Base-by-base conservation (phyloP, 225 moss, liverwort and hornwort species). In the Pleurozium schreberi region DNA sequence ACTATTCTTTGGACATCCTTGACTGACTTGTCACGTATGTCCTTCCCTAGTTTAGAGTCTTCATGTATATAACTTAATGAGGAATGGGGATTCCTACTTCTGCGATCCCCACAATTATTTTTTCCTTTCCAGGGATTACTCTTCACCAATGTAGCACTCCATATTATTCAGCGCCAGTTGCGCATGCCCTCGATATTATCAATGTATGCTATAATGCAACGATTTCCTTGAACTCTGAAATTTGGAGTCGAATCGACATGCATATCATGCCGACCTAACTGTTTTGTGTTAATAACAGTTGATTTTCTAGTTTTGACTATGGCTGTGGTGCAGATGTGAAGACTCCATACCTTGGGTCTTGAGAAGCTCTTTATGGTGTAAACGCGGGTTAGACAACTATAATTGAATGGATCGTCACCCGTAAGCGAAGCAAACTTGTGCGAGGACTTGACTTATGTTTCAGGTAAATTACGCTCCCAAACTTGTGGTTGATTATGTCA, bases 1-100 rank as follows among this genome's bases (percentile, higher is more conserved):
- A 55, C 89, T 85, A 92, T 94, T 92, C 89, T 91, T 92, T 91
- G 92, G 87, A 89, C 88, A 90, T 90, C 70, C 89, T 85, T 84
- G 92, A 87, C 80, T 43, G 67, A 69, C 83, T 89, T 36, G 87
- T 92, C 89, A 89, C 68, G 40, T 85, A 69, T 89, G 89, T 66
- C 86, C 84, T 87, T 84, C 64, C 57, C 62, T 89, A 76, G 79
- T 82, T 75, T 87, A 87, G 70, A 88, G 60, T 74, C 88, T 75
- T 75, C 68, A 43, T 92, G 94, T 92, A 91, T 28, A 91, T 92
- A 92, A 77, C 71, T 84, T 43, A 57, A 85, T 70, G 80, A 88
- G 86, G 88, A 73, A 75, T 84, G 83, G 80, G 84, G 84, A 89
- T 81, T 88, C 45, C 84, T 82, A 60, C 62, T 58, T 88, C 58